Conservation (phyloP, 2,329 filamentous ascomycete species). For the Diaporthe sp. region DNA sequence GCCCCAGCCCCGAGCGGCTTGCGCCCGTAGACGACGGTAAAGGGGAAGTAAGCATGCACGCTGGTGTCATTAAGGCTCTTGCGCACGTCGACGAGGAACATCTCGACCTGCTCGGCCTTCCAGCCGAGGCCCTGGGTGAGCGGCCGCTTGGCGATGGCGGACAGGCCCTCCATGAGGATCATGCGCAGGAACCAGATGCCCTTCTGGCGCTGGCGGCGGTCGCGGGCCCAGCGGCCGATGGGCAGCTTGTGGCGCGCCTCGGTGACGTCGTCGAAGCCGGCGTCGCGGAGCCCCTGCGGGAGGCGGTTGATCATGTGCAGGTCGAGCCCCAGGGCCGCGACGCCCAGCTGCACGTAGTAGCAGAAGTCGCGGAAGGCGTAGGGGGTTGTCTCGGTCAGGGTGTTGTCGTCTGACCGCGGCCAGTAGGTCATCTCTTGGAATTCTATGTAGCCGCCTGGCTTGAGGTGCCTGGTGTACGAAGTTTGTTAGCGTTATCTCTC, state of each 20-base stretch:
- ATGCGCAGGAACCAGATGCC: conserved; percentile 60
- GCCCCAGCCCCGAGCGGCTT: conserved; percentile 45
- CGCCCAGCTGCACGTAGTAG: conserved; percentile 55
- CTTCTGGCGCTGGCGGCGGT: conserved; percentile 57
- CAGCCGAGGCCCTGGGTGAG: conserved; percentile 50
- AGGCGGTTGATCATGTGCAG: conserved; percentile 55
- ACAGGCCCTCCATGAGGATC: conserved; percentile 53
- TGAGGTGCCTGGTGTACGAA: conserved; percentile 57
- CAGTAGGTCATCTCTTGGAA: conserved; percentile 61
- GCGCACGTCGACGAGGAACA: conserved; percentile 53
- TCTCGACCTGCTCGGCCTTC: conserved; percentile 53
- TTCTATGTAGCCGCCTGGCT: conserved; percentile 66
- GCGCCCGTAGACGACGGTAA: conserved; percentile 50
- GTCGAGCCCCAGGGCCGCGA: conserved; percentile 58
- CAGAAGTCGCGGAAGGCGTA: conserved; percentile 64
- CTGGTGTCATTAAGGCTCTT: conserved; percentile 49
- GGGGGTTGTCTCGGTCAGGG: conserved; percentile 54
- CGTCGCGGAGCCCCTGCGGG: conserved; percentile 52
- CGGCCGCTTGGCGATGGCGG: conserved; percentile 48
- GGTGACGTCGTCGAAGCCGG: conserved; percentile 58
- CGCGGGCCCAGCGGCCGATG: conserved; percentile 62
- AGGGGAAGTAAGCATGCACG: conserved; percentile 50
- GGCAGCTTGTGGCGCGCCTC: conserved; percentile 58
- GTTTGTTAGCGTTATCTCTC: not conserved
- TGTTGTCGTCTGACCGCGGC: conserved; percentile 60